Evolutionary conservation across 495 filamentous ascomycete genomes (phyloP).

Genomic region (Chlorociboria aeruginascens): DNA sequence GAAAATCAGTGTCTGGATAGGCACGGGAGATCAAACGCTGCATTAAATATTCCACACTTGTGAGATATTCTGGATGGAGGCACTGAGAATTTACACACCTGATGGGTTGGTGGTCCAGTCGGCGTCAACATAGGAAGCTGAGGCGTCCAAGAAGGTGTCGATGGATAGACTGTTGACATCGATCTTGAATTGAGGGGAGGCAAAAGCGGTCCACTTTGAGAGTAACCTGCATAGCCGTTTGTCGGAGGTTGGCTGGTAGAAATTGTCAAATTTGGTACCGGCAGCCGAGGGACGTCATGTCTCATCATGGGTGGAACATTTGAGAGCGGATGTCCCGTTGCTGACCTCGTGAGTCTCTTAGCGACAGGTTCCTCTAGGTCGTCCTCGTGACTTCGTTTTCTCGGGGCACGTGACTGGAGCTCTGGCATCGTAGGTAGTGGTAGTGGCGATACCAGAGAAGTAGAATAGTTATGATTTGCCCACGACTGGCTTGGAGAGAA

Average conservation of each 20-base stretch:
- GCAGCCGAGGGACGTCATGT: slow-evolving; percentile 36
- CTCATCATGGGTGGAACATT: slow-evolving; percentile 5
- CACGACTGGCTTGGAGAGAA: slow-evolving; percentile 22
- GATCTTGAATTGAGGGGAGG: slow-evolving; percentile 37
- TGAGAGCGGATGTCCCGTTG: slow-evolving; percentile 1
- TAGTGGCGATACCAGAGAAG: slow-evolving; percentile 37
- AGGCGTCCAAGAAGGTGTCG: slow-evolving; percentile 16
- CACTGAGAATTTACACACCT: not conserved
- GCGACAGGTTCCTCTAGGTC: slow-evolving; percentile 47
- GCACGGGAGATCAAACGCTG: no score
- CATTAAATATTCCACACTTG: no score
- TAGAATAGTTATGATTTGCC: slow-evolving; percentile 3
- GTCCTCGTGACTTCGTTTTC: slow-evolving; percentile 65
- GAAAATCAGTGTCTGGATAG: no score
- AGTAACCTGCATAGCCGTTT: slow-evolving; percentile 16
- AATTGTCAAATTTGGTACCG: slow-evolving; percentile 41
- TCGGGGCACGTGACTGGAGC: slow-evolving; percentile 22
- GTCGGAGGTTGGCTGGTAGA: slow-evolving; percentile 25
- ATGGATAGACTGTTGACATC: slow-evolving; percentile 50
- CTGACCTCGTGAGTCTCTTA: slow-evolving; percentile 42
- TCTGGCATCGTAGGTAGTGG: slow-evolving; percentile 34
- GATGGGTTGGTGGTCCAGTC: slow-evolving; percentile 11
- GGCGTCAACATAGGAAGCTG: slow-evolving; percentile 28
- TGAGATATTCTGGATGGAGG: not conserved
- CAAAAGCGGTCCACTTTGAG: slow-evolving; percentile 25